Conservation (phyloP, 139 green algal genomes). For the Picochlorum sp. region DNA sequence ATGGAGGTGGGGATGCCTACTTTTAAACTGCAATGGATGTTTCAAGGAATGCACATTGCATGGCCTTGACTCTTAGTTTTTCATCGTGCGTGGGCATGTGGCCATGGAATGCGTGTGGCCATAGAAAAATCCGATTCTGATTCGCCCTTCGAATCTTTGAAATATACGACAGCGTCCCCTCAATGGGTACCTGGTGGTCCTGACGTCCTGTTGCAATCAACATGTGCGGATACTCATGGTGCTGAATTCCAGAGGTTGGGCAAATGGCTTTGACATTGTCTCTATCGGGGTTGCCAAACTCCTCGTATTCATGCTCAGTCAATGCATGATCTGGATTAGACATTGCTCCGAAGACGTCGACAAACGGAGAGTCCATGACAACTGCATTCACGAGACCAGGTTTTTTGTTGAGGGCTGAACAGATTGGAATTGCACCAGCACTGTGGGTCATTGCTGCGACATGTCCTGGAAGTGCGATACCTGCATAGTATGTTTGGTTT, state of each 20-base stretch:
- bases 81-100: slow-evolving; percentile 25
- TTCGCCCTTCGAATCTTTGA: slow-evolving; percentile 6
- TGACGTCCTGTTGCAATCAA: slow-evolving; percentile 12
- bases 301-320: slow-evolving; percentile 66
- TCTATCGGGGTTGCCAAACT: slow-evolving; percentile 29
- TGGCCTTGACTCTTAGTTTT: neutral
- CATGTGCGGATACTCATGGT: slow-evolving; percentile 8
- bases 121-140: slow-evolving; percentile 7
- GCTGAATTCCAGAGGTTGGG: neutral
- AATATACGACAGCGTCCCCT: slow-evolving; percentile 18
- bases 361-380: slow-evolving; percentile 72
- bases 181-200: slow-evolving; percentile 23
- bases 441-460: slow-evolving; percentile 31
- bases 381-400: slow-evolving; percentile 10
- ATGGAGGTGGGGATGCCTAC: slow-evolving; percentile 7
- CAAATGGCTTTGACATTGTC: slow-evolving; percentile 6
- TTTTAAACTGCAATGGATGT: neutral
- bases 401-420: slow-evolving; percentile 16
- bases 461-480: neutral
- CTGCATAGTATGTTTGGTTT: slow-evolving; percentile 1
- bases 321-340: slow-evolving; percentile 57
- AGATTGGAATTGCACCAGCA: slow-evolving; percentile 31
- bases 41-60: slow-evolving; percentile 20
- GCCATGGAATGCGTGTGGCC: slow-evolving; percentile 10
- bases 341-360: slow-evolving; percentile 67